A percentile compares a stretch with the other conserved stretches of the same genome.
Conservation (phyloP, 2,329 filamentous ascomycete species). For the Monosporascus ibericus region DNA sequence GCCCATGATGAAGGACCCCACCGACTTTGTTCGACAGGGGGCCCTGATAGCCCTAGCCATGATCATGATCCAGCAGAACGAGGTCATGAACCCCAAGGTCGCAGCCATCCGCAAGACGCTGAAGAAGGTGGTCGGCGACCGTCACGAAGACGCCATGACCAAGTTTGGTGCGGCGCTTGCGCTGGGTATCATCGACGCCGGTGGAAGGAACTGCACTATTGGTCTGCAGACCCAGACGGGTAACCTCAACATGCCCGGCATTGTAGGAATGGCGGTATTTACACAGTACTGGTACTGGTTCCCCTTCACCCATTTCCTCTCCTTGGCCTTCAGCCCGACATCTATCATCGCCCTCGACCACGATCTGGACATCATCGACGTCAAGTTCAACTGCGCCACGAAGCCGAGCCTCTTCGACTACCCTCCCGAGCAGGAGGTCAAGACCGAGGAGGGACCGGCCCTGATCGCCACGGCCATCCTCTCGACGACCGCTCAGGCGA, state of each 20-base stretch:
- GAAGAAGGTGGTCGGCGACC: conserved; percentile 87
- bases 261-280: conserved; percentile 96
- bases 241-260: conserved; percentile 96
- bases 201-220: conserved; percentile 96
- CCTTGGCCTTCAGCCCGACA: conserved; percentile 92
- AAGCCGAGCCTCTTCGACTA: conserved; percentile 96
- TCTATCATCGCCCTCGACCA: conserved; percentile 92
- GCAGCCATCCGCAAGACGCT: conserved; percentile 84
- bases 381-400: conserved; percentile 94
- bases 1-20: conserved; percentile 99
- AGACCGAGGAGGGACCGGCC: conserved; percentile 86
- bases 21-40: conserved; percentile 95
- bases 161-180: conserved; percentile 95
- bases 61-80: conserved; percentile 99
- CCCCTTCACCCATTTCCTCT: conserved; percentile 95
- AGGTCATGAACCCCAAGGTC: conserved; percentile 97
- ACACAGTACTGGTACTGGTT: conserved; percentile 99
- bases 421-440: conserved; percentile 91
- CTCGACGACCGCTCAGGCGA: conserved; percentile 94
- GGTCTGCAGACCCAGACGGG: conserved; percentile 96
- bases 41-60: conserved; percentile 90
- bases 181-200: conserved; percentile 94
- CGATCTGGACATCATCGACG: conserved; percentile 84
- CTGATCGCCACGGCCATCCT: conserved; percentile 93
- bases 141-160: conserved; percentile 98